Percentiles rank a stretch among this genome's conserved stretches.
phyloP scores from a whole-genome alignment of 805 yeast species.

The Sungouiozyma intestinalis region DNA sequence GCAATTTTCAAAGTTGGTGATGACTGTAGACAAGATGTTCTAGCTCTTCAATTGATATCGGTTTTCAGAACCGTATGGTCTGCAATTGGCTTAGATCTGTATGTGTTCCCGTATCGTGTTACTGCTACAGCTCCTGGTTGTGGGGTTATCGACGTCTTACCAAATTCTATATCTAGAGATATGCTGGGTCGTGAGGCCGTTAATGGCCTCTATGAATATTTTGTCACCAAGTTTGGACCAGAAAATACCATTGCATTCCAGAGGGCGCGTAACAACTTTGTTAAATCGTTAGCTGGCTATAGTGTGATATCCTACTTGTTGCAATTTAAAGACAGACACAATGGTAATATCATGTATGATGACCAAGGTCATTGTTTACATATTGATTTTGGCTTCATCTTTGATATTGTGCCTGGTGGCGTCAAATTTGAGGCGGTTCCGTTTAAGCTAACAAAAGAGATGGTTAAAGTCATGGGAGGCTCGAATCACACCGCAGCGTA shows the following conservation, averaged over 20 bases:
- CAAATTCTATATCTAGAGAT: conserved; percentile 90
- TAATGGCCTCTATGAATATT: conserved; percentile 89
- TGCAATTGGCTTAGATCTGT: conserved; percentile 78
- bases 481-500: conserved; percentile 73
- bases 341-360: conserved; percentile 96
- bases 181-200: conserved; percentile 99
- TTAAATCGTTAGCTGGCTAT: conserved; percentile 90
- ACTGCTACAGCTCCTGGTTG: conserved; percentile 99
- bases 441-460: conserved; percentile 89
- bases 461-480: conserved; percentile 97
- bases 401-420: conserved; percentile 98
- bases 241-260: conserved; percentile 85
- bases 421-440: conserved; percentile 98
- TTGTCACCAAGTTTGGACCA: conserved; percentile 87
- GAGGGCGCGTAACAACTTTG: conserved; percentile 82
- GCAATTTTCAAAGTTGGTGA: conserved; percentile 99
- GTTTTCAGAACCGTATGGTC: conserved; percentile 88
- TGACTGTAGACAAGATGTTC: conserved; percentile 95
- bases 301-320: conserved; percentile 81
- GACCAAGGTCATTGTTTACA: conserved; percentile 90
- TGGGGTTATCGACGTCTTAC: conserved; percentile 96
- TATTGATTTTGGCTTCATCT: conserved; percentile 96
- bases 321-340: conserved; percentile 95
- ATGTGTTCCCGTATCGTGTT: conserved; percentile 86
- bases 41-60: conserved; percentile 85